Conservation (phyloP, 495 filamentous ascomycete genomes). For the Neurospora hispaniola region DNA sequence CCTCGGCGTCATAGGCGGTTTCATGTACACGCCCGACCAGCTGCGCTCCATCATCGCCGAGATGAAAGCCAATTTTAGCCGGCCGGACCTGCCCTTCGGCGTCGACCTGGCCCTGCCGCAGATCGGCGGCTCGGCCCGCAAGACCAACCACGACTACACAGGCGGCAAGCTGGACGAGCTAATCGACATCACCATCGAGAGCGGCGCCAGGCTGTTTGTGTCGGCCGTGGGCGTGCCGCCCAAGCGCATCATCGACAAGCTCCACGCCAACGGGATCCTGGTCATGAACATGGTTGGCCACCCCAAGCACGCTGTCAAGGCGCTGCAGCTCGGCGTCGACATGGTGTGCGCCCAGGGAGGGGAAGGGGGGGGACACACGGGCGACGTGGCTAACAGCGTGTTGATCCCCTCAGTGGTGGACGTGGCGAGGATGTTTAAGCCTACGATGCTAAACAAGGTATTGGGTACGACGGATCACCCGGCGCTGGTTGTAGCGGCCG, state of each 20-base stretch:
- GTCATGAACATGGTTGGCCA: slow-evolving; percentile 96
- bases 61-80: slow-evolving; percentile 56
- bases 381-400: slow-evolving; percentile 61
- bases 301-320: slow-evolving; percentile 79
- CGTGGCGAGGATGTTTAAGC: slow-evolving; percentile 52
- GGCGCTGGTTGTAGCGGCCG: slow-evolving; percentile 63
- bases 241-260: slow-evolving; percentile 48
- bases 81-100: slow-evolving; percentile 64
- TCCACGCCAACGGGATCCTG: slow-evolving; percentile 66
- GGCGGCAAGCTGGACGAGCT: slow-evolving; percentile 71
- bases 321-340: slow-evolving; percentile 68
- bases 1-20: slow-evolving; percentile 73
- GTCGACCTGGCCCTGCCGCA: slow-evolving; percentile 82
- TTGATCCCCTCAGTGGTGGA: slow-evolving; percentile 69
- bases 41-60: slow-evolving; percentile 73
- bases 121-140: slow-evolving; percentile 65
- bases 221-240: slow-evolving; percentile 77
- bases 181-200: slow-evolving; percentile 66
- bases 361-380: slow-evolving; percentile 72
- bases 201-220: slow-evolving; percentile 72
- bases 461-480: slow-evolving; percentile 24
- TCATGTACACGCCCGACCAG: slow-evolving; percentile 73
- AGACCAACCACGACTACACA: slow-evolving; percentile 91
- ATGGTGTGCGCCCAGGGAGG: slow-evolving; percentile 77
- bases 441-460: slow-evolving; percentile 29